A percentile compares a stretch with the other conserved stretches of the same genome.
phyloP scores from a whole-genome alignment of 495 filamentous ascomycete species.

The Xylona heveae region DNA sequence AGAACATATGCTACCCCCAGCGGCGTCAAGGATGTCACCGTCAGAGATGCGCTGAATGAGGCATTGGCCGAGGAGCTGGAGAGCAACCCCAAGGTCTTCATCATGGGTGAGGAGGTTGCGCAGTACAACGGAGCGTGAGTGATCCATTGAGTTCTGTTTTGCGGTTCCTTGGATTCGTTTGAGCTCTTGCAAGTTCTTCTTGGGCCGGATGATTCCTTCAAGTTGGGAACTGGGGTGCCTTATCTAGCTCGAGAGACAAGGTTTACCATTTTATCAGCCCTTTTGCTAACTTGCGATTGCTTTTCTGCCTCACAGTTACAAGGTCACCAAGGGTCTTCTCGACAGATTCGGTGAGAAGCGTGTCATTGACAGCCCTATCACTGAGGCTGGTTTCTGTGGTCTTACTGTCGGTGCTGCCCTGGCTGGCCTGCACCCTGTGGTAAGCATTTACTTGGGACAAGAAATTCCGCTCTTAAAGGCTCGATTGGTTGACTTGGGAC shows the following conservation, averaged over 20 bases:
- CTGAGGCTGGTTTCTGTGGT: conserved; percentile 85
- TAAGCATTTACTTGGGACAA: conserved; percentile 25
- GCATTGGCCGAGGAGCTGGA: conserved; percentile 95
- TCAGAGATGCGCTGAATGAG: conserved; percentile 93
- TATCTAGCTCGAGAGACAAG: too few relatives aligned
- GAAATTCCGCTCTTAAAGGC: neutral
- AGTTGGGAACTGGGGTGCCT: too few relatives aligned
- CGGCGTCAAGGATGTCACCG: conserved; percentile 78
- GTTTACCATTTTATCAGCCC: too few relatives aligned
- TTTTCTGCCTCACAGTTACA: conserved; percentile 39
- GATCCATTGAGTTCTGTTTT: too few relatives aligned
- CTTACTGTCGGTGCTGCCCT: conserved; percentile 86
- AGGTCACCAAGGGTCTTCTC: conserved; percentile 90
- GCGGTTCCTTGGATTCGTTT: too few relatives aligned
- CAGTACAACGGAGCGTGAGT: conserved; percentile 93
- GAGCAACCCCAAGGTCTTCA: conserved; percentile 77
- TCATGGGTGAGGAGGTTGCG: conserved; percentile 93
- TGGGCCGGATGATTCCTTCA: too few relatives aligned
- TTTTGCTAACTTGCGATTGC: neutral
- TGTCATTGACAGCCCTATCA: conserved; percentile 96
- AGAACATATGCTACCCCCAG: conserved; percentile 19
- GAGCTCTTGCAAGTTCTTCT: neutral
- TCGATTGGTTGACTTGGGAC: conserved; percentile 3
- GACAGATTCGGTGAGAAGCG: conserved; percentile 95
- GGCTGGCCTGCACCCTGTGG: conserved; percentile 80